Percentiles rank a stretch among this genome's conserved stretches.
These are phyloP conservation scores for Symbiodinium pilosum DNA, from an alignment of 73 alveolate genomes.

Conservation along the genomic window DNA sequence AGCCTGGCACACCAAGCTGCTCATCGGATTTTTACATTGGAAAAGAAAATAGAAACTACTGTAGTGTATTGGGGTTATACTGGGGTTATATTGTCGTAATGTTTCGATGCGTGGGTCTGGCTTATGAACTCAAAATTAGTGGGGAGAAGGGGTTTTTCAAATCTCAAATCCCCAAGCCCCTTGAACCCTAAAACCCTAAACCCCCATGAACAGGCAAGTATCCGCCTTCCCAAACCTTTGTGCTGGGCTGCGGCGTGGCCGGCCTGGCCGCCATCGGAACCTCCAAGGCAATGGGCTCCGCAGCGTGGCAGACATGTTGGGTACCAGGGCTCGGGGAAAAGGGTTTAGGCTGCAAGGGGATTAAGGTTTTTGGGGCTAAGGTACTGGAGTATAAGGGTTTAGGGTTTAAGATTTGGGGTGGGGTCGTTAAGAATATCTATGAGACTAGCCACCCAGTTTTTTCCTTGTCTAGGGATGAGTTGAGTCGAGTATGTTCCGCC, in stretches of 20 bases:
- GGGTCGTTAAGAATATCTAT: too few species aligned
- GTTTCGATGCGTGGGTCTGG: too few species aligned
- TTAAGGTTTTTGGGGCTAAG: background rate
- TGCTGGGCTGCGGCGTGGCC: constrained; percentile 98
- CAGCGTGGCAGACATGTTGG: background rate
- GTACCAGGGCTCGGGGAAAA: background rate
- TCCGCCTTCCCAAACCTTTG: constrained; percentile 95
- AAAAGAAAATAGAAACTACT: too few species aligned
- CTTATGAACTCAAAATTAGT: too few species aligned
- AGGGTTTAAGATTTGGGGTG: background rate
- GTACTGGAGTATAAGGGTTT: background rate
- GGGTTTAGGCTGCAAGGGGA: background rate
- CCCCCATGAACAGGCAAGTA: constrained; percentile 85
- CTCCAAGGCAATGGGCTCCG: constrained; percentile 96
- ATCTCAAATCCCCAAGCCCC: background rate
- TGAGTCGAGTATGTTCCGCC: too few species aligned
- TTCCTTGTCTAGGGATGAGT: too few species aligned
- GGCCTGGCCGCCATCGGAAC: constrained; percentile 97
- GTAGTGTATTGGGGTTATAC: too few species aligned
- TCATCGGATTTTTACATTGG: too few species aligned
- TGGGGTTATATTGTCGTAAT: too few species aligned
- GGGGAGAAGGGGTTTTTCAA: too few species aligned
- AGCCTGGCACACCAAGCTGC: too few species aligned
- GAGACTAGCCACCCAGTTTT: too few species aligned
- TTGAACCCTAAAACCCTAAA: background rate